These are phyloP conservation scores for Haematococcus sp. DNA, from an alignment of 139 green algal genomes.

Conservation along the genomic window DNA sequence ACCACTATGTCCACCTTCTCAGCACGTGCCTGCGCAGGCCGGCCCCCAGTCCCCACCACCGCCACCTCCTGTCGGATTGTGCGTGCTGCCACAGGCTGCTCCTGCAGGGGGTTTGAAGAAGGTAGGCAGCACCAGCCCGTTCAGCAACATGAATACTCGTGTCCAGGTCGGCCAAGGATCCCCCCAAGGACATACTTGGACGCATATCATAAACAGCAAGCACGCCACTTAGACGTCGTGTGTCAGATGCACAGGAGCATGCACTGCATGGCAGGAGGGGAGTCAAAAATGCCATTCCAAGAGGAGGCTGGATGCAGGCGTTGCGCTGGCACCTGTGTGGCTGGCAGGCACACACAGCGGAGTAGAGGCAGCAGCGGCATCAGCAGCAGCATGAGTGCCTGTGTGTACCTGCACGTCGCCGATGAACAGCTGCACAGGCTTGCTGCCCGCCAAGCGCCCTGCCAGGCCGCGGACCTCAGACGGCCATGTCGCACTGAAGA, in stretches of 20 bases:
- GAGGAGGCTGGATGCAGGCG: no score
- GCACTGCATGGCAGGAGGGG: no score
- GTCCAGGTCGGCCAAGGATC: no score
- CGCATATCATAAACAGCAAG: no score
- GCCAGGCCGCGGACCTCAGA: constrained; percentile 77
- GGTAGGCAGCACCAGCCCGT: no score
- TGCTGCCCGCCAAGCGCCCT: constrained; percentile 47
- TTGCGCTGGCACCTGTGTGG: no score
- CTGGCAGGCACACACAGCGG: neutral
- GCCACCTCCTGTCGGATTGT: constrained; percentile 78
- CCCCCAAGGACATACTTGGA: no score
- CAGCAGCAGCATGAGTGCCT: no score
- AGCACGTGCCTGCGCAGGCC: neutral
- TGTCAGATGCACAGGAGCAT: no score
- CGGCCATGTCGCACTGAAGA: constrained; percentile 84
- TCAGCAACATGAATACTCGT: no score
- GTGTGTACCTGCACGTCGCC: constrained; percentile 68
- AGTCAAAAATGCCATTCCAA: no score
- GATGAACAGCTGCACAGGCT: constrained; percentile 78
- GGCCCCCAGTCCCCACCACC: constrained; percentile 53
- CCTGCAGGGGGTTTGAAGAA: constrained; percentile 12
- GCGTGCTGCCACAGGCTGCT: constrained; percentile 76
- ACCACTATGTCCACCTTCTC: constrained; percentile 18
- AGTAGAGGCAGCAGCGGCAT: neutral
- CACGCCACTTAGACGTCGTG: no score